A percentile compares a stretch with the other conserved stretches of the same genome.
Evolutionary conservation across 805 yeast species (phyloP).

Genomic region (Dipodascopsis uninucleata): DNA sequence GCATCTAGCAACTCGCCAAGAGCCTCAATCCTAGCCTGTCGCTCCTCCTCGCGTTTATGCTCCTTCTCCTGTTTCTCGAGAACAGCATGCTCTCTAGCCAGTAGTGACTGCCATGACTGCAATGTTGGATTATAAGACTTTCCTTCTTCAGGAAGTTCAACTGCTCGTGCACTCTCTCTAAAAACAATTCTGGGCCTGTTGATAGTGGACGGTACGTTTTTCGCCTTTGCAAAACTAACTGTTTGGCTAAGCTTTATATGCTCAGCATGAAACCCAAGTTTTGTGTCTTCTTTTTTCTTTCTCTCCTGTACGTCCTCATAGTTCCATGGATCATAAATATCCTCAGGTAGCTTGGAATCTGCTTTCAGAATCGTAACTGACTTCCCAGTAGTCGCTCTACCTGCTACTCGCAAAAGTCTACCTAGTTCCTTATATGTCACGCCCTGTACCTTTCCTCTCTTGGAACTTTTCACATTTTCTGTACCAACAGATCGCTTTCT

Average conservation of each 20-base stretch:
- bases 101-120: conserved; percentile 73
- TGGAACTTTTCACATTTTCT: conserved; percentile 35
- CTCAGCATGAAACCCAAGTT: conserved; percentile 3
- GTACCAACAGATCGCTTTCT: conserved; percentile 34
- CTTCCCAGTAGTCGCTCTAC: conserved; percentile 58
- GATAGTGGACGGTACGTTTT: conserved; percentile 44
- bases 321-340: conserved; percentile 71
- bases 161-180: conserved; percentile 44
- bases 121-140: conserved; percentile 89
- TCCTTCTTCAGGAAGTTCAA: conserved; percentile 69
- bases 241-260: conserved; percentile 11
- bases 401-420: conserved; percentile 70
- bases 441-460: conserved; percentile 51
- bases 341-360: conserved; percentile 58
- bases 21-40: conserved; percentile 58
- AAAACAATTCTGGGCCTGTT: conserved; percentile 58
- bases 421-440: conserved; percentile 61
- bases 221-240: conserved; percentile 5
- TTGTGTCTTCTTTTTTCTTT: conserved; percentile 35
- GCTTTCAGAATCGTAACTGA: conserved; percentile 53
- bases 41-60: conserved; percentile 57
- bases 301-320: conserved; percentile 43
- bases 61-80: conserved; percentile 60
- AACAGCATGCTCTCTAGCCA: conserved; percentile 59
- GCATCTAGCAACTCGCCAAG: conserved; percentile 62